A percentile compares a stretch with the other conserved stretches of the same genome.
Evolutionary conservation across 2,329 filamentous ascomycete genomes (phyloP).

Genomic region (Trichoderma endophyticum): DNA sequence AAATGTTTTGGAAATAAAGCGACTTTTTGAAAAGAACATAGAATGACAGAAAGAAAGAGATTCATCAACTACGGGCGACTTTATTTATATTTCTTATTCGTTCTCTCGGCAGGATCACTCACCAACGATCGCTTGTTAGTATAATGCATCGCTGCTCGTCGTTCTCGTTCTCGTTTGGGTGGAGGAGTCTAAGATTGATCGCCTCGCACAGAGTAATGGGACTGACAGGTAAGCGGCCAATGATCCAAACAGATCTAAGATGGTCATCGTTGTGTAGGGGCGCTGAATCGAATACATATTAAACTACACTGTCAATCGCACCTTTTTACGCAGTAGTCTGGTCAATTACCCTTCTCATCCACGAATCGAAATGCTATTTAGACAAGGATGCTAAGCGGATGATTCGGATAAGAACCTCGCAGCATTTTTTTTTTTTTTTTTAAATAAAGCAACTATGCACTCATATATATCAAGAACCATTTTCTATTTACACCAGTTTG

Average conservation of each 20-base stretch:
- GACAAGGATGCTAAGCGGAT: background rate
- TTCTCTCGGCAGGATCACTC: background rate
- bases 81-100: background rate
- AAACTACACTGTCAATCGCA: background rate
- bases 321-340: background rate
- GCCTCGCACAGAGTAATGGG: background rate
- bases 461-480: too few species aligned
- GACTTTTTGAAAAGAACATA: too few species aligned
- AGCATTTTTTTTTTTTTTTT: background rate
- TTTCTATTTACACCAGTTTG: too few species aligned
- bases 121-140: background rate
- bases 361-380: background rate
- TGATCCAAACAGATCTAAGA: background rate
- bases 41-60: background rate
- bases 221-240: background rate
- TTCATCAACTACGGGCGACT: background rate
- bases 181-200: background rate
- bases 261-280: background rate
- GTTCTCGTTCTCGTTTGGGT: background rate
- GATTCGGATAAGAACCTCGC: background rate
- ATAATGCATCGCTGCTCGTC: background rate
- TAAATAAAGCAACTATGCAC: too few species aligned
- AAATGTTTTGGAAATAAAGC: background rate
- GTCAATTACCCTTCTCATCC: background rate
- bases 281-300: background rate